Evolutionary conservation across 208 protist genomes (phyloP).

Genomic region (Wallacemonas sp.): DNA sequence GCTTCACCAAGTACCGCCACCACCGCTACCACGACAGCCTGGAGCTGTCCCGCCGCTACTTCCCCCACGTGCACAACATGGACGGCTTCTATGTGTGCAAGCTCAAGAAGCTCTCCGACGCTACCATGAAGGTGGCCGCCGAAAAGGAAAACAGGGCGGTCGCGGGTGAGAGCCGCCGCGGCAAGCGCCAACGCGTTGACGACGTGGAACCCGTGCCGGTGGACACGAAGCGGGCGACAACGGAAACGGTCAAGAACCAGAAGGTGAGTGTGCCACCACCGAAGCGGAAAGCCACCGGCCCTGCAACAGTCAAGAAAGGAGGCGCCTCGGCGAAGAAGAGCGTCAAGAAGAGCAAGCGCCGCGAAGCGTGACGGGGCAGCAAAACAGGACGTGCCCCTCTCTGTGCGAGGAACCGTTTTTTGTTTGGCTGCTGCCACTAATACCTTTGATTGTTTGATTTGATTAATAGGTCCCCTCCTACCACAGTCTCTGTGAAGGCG

Average conservation of each 20-base stretch:
- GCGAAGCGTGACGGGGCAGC: constrained; percentile 5
- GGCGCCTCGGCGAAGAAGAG: not conserved
- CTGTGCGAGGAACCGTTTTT: too few species aligned
- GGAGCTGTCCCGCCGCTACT: constrained; percentile 83
- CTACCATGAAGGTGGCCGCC: constrained; percentile 10
- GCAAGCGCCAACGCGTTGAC: constrained; percentile 21
- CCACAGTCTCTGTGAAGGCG: too few species aligned
- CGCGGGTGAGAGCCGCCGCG: not conserved
- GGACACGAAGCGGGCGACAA: not conserved
- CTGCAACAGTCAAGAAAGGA: not conserved
- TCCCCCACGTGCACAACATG: constrained; percentile 99
- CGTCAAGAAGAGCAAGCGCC: not conserved
- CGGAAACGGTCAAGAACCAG: not conserved
- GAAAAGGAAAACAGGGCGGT: not conserved
- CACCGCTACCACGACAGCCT: constrained; percentile 80
- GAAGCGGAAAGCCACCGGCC: not conserved
- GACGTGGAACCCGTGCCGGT: not conserved
- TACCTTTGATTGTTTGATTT: constrained; percentile 2
- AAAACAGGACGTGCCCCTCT: too few species aligned
- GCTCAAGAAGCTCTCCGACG: constrained; percentile 92
- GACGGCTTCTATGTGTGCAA: constrained; percentile 99
- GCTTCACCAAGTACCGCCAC: constrained; percentile 88
- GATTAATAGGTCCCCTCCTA: too few species aligned
- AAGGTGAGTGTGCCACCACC: constrained; percentile 44
- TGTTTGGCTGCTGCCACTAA: not conserved